Percentiles rank a stretch among this genome's conserved stretches.
Evolutionary conservation across 768 basidiomycete species (phyloP).

Genomic region (Suillus weaverae): DNA sequence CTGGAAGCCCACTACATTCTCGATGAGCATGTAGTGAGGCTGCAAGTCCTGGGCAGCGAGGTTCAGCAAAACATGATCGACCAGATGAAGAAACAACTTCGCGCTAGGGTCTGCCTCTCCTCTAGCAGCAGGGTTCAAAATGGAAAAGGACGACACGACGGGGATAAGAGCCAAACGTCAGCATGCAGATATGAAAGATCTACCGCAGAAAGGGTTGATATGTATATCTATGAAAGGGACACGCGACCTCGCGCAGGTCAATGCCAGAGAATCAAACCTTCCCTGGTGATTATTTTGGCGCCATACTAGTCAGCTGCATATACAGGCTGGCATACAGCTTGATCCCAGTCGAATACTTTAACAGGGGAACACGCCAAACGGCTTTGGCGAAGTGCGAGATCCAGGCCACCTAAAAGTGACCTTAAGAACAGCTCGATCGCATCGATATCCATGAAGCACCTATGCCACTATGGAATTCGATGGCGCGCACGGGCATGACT

Average conservation of each 20-base stretch:
- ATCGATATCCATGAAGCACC: slow-evolving; percentile 42
- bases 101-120: slow-evolving; percentile 74
- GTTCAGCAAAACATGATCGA: slow-evolving; percentile 61
- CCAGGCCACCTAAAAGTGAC: slow-evolving; percentile 59
- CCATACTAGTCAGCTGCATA: slow-evolving; percentile 67
- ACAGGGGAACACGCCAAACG: slow-evolving; percentile 46
- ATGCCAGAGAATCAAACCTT: slow-evolving; percentile 23
- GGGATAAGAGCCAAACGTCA: slow-evolving; percentile 75
- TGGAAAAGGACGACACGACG: slow-evolving; percentile 82
- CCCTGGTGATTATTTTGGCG: slow-evolving; percentile 48
- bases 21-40: slow-evolving; percentile 65
- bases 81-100: slow-evolving; percentile 70
- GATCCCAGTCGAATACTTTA: slow-evolving; percentile 85
- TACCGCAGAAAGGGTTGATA: slow-evolving; percentile 52
- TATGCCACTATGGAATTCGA: slow-evolving; percentile 82
- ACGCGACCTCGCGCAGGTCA: background rate
- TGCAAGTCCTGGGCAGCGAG: slow-evolving; percentile 44
- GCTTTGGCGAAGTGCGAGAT: slow-evolving; percentile 62
- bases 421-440: background rate
- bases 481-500: slow-evolving; percentile 19
- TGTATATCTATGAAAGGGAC: slow-evolving; percentile 48
- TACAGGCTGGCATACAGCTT: slow-evolving; percentile 65
- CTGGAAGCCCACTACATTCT: slow-evolving; percentile 86
- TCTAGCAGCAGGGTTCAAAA: slow-evolving; percentile 71
- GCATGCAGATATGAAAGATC: slow-evolving; percentile 50